Base-by-base conservation (phyloP, 768 basidiomycete species). In the Pleurotus platypus region DNA sequence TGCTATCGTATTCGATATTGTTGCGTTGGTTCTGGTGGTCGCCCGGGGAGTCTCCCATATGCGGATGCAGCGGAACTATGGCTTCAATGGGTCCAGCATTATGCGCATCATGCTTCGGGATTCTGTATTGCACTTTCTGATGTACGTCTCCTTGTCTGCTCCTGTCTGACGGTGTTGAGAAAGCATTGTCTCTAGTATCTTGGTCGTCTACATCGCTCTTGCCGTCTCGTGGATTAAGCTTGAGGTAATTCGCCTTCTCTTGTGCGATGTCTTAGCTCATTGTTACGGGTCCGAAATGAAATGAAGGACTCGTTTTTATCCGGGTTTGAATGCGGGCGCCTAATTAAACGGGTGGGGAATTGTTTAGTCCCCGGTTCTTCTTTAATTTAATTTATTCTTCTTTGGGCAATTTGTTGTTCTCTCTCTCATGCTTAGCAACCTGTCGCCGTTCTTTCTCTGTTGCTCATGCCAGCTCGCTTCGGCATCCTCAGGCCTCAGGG, bases 81-180 rank as follows among this genome's bases (percentile, higher is more conserved):
- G 49, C 26, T 26, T 50, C 49, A 26, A 5, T 5, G 24, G 49
- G 13, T 50, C 49, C 11, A 50, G 30, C 13, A 26, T 50, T 6
- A 50, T 50, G 27, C 49, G 30, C 27, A 38, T 50, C 37, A 50
- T 50, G 27, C 15, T 50, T 26, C 49, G 49, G 16, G 49, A 50
- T 16, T 50, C 49, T 26, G 26, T 50, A 5, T 26, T 50, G 9
- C 49, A 50, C n/a, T 50, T 50, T 16, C n/a, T 35, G 20, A 18
- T 50, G 49, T 50, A 8, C 8, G 49, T 50, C 16, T 26, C 15
- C 1, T 38, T 30, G 30, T 35, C 15, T n/a, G 11, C 49, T 38
- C 5, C 7, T 30, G 7, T 11, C 20, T 15, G 6, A 27, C 15
- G 15, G 3, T 20, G 20, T 13, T 49, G 3, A 12, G 2, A 49